Conservation (phyloP, 1,139 yeast species). For the Suhomyces bribrorum region DNA sequence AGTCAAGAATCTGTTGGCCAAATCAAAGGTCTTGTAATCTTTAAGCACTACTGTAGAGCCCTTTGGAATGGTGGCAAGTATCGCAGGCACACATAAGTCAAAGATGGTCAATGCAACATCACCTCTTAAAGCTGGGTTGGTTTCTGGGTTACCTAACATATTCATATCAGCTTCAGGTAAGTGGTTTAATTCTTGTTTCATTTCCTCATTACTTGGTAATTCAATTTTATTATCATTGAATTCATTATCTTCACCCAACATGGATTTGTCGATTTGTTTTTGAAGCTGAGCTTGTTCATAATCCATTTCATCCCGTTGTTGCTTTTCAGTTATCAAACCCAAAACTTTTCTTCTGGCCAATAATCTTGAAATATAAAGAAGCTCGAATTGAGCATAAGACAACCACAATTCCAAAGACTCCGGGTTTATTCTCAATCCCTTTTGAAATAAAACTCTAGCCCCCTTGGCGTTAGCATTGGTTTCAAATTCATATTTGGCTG, state of each 20-base stretch:
- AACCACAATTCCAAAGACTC: constrained; percentile 77
- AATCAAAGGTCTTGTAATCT: constrained; percentile 41
- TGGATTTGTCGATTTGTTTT: constrained; percentile 26
- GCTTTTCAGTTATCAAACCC: constrained; percentile 73
- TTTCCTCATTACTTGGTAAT: constrained; percentile 50
- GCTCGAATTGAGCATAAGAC: constrained; percentile 84
- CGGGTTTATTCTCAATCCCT: constrained; percentile 80
- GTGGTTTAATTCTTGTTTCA: constrained; percentile 64
- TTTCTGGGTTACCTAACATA: constrained; percentile 80
- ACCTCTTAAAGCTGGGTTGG: constrained; percentile 89
- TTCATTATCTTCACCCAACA: constrained; percentile 27
- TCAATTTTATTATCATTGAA: constrained; percentile 43
- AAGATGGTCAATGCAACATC: constrained; percentile 83
- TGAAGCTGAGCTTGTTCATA: constrained; percentile 36
- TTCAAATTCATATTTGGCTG: constrained; percentile 93
- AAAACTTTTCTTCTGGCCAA: constrained; percentile 80
- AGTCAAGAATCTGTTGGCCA: constrained; percentile 49
- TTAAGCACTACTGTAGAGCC: constrained; percentile 27
- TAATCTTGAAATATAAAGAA: constrained; percentile 80
- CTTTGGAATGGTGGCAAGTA: constrained; percentile 37
- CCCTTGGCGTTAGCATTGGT: constrained; percentile 86
- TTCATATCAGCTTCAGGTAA: constrained; percentile 88
- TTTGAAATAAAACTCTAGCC: constrained; percentile 82
- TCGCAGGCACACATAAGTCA: constrained; percentile 65
- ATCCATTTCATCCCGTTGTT: constrained; percentile 57